These are phyloP conservation scores for Zea mays DNA, from an alignment of 176 grass and related monocot genomes.

Conservation along the genomic window Zm-B73-REFERENCE-NAM-5.0 NC_050100.1:80476001-80476500, in stretches of 20 bases:
- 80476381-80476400: neutral
- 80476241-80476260: conserved; percentile 12
- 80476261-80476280: conserved; percentile 83
- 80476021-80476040: conserved; percentile 82
- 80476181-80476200: conserved; percentile 60
- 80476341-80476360: conserved; percentile 4
- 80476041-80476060: conserved; percentile 94
- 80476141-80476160: conserved; percentile 94
- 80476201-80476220: conserved; percentile 32
- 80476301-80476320: conserved; percentile 96
- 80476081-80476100: conserved; percentile 98
- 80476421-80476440: conserved; percentile 93
- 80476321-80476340: conserved; percentile 68
- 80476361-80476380: neutral
- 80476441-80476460: conserved; percentile 94
- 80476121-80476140: conserved; percentile 77
- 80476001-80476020: conserved; percentile 15
- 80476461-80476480: conserved; percentile 95
- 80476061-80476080: conserved; percentile 97
- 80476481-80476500: conserved; percentile 93
- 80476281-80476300: conserved; percentile 99
- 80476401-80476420: conserved; percentile 68
- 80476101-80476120: conserved; percentile 98
- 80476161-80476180: conserved; percentile 84
- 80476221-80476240: conserved; percentile 9